Evolutionary conservation across 2,329 filamentous ascomycete genomes (phyloP), one percentile per base, ranked within the genome.

Genomic region (Penicillium nordicum): DNA sequence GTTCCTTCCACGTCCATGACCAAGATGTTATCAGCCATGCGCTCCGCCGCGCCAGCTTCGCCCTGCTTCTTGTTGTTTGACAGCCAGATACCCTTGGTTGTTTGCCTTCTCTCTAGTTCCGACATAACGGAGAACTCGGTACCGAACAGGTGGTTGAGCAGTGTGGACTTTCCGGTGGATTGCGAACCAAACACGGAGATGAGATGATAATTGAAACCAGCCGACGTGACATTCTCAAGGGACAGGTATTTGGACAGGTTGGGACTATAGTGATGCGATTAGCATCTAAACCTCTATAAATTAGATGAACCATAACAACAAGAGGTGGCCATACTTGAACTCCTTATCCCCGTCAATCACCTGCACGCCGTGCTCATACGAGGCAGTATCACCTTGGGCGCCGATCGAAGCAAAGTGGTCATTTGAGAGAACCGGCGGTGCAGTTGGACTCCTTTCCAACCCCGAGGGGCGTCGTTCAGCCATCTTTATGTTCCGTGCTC

Each of bases 1-100:
- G 94, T 97, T 64, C 94, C 94, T 76, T 99, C 94, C 42, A 99
- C 94, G 71, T 99, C 94, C 94, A 99, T 99, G 66, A 99, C 94
- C 61, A 99, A 80, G 68, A 99, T 97, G 75, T 99, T 99, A 69
- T 96, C 91, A 53, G 93, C 92, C 92, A 97, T 97, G 62, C 80
- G 80, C 63, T 77, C 79, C 50, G 55, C 58, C 6, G 64, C 58
- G 21, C 55, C 58, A 34, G 23, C 67, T 62, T 55, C 78, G 74
- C 62, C 76, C 75, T 50, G 78, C 75, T 64, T 82, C 81, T 96
- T 96, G 78, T 97, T 97, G 80, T 96, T 96, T 63, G 92, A 96
- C 88, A 99, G 88, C 94, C 94, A 99, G 73, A 99, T 99, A 71
- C 94, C 94, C 80, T 97, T 99, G 43, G 94, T 99, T 0, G 94